phyloP scores from a whole-genome alignment of 192 early-diverging fungal genomes.

The Rhizoclosmatium globosum region DNA sequence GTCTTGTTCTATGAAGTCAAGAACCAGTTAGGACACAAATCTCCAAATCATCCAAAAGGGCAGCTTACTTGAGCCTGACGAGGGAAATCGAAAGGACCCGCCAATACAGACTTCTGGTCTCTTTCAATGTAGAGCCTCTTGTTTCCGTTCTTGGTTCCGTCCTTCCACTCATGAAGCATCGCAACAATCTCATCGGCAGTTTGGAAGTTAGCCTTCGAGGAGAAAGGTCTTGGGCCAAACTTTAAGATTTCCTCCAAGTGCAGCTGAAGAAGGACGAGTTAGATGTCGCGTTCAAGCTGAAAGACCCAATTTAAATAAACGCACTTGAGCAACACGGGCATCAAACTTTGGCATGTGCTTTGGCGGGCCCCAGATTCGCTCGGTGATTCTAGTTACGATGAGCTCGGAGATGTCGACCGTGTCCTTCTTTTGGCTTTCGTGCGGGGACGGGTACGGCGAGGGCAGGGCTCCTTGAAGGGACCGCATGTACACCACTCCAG shows the following conservation, averaged over 20 bases:
- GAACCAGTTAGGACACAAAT: background rate
- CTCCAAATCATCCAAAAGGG: no score
- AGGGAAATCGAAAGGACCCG: background rate
- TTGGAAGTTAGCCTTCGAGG: background rate
- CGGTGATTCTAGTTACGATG: background rate
- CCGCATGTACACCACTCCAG: background rate
- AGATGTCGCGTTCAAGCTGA: background rate
- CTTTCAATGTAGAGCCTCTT: background rate
- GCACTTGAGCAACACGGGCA: background rate
- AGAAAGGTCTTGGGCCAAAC: conserved; percentile 10
- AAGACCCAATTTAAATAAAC: background rate
- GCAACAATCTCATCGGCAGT: background rate
- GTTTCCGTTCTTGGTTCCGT: background rate
- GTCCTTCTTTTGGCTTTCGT: background rate
- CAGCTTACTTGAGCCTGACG: background rate
- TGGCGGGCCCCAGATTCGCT: background rate
- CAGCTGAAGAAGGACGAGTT: background rate
- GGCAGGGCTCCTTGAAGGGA: background rate
- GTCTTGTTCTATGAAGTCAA: background rate
- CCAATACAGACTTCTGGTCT: background rate
- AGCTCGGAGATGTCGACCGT: background rate
- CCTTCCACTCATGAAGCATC: background rate
- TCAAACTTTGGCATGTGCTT: background rate
- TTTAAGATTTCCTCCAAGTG: background rate
- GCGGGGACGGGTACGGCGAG: background rate